Evolutionary conservation across 495 filamentous ascomycete genomes (phyloP).

Genomic region (Terfezia boudieri): DNA sequence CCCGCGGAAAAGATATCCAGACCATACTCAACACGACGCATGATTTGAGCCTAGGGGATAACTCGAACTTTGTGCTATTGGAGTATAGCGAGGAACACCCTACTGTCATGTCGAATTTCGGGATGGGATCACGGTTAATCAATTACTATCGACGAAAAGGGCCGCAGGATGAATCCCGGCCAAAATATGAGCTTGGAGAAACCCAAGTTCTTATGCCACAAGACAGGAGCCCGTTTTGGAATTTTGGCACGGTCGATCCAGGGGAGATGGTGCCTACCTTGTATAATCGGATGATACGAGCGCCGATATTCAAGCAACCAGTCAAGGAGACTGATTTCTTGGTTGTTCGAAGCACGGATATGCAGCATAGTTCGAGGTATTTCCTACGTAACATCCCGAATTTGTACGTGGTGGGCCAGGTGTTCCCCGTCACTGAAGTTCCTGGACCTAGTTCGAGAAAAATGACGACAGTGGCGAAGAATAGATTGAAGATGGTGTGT

Average conservation of each 20-base stretch:
- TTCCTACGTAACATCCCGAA: slow-evolving; percentile 74
- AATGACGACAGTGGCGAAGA: slow-evolving; percentile 85
- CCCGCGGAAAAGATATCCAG: slow-evolving; percentile 50
- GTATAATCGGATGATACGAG: slow-evolving; percentile 86
- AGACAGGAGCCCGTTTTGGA: slow-evolving; percentile 83
- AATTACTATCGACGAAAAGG: slow-evolving; percentile 89
- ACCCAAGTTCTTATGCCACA: slow-evolving; percentile 66
- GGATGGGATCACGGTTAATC: slow-evolving; percentile 85
- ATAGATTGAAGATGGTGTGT: slow-evolving; percentile 83
- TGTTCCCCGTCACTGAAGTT: slow-evolving; percentile 74
- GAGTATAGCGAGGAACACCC: slow-evolving; percentile 95
- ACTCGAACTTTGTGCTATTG: slow-evolving; percentile 60
- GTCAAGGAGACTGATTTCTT: slow-evolving; percentile 65
- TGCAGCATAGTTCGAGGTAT: slow-evolving; percentile 47
- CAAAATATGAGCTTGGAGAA: slow-evolving; percentile 63
- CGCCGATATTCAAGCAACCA: slow-evolving; percentile 75
- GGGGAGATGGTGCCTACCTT: slow-evolving; percentile 74
- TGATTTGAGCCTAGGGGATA: slow-evolving; percentile 66
- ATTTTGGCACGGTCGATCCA: slow-evolving; percentile 78
- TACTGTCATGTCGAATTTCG: slow-evolving; percentile 76
- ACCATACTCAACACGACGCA: slow-evolving; percentile 50
- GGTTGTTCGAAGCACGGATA: slow-evolving; percentile 57
- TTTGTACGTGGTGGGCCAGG: slow-evolving; percentile 71
- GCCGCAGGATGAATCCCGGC: slow-evolving; percentile 49
- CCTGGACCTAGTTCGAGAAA: slow-evolving; percentile 82